phyloP scores from a whole-genome alignment of 805 yeast species.

The Metschnikowia arizonensis region DNA sequence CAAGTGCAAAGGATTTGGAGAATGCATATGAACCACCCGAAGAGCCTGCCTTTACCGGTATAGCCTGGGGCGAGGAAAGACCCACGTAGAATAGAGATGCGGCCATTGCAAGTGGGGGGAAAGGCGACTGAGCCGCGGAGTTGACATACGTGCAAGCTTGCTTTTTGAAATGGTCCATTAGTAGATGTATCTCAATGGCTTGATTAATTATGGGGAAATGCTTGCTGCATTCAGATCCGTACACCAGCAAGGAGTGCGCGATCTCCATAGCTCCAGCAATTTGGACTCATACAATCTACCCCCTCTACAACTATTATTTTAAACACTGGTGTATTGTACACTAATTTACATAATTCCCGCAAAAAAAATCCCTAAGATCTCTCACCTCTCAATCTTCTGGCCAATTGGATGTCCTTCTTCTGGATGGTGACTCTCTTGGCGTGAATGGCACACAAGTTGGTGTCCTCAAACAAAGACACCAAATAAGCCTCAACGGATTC shows the following conservation, averaged over 20 bases:
- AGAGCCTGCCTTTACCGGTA: constrained; percentile 15
- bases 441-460: constrained; percentile 97
- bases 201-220: not conserved
- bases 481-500: constrained; percentile 98
- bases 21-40: constrained; percentile 22
- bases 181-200: not conserved
- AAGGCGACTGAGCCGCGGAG: constrained; percentile 17
- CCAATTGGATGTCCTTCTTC: constrained; percentile 97
- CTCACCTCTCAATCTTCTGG: constrained; percentile 97
- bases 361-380: constrained; percentile 61
- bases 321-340: constrained; percentile 18
- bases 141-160: constrained; percentile 12
- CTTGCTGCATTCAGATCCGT: constrained; percentile 4
- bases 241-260: no score
- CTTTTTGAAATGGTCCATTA: constrained; percentile 10
- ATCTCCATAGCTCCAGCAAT: no score
- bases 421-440: constrained; percentile 98
- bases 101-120: constrained; percentile 17
- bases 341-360: constrained; percentile 15
- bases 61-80: constrained; percentile 12
- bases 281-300: no score
- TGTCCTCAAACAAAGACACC: constrained; percentile 94
- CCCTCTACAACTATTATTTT: not conserved
- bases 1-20: constrained; percentile 17
- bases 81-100: constrained; percentile 15